Percentiles rank a stretch among this genome's conserved stretches.
phyloP scores from a whole-genome alignment of 192 early-diverging fungal genomes.

The Podila epigama region DNA sequence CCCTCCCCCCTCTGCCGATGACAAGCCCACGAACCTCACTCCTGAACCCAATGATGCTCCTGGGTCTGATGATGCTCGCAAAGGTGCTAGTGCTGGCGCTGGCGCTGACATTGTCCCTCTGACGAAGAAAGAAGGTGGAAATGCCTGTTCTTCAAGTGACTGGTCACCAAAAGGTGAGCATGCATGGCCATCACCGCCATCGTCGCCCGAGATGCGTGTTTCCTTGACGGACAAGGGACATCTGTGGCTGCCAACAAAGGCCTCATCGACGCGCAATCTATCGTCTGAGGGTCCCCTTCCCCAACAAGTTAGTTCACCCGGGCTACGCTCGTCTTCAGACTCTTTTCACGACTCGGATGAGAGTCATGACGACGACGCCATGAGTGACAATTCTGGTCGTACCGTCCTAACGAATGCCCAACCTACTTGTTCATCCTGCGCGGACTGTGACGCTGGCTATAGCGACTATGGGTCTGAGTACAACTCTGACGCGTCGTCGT shows the following conservation, averaged over 20 bases:
- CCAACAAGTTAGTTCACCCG: background rate
- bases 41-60: too few species aligned
- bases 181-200: background rate
- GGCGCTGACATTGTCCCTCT: too few species aligned
- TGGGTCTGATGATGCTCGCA: background rate
- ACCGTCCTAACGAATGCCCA: too few species aligned
- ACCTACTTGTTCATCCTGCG: too few species aligned
- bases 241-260: background rate
- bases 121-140: too few species aligned
- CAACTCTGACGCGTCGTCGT: background rate
- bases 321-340: background rate
- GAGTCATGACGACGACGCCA: background rate
- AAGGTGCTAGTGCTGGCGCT: background rate
- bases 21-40: too few species aligned
- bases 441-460: background rate
- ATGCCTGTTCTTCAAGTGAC: background rate
- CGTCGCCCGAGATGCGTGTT: background rate
- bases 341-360: background rate
- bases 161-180: background rate
- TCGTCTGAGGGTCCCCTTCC: background rate
- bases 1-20: too few species aligned
- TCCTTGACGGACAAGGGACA: background rate
- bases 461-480: background rate
- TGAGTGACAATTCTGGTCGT: background rate
- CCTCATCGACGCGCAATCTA: background rate